phyloP scores from a whole-genome alignment of 2,329 filamentous ascomycete genomes.

The Ophiocordyceps sinensis region DNA sequence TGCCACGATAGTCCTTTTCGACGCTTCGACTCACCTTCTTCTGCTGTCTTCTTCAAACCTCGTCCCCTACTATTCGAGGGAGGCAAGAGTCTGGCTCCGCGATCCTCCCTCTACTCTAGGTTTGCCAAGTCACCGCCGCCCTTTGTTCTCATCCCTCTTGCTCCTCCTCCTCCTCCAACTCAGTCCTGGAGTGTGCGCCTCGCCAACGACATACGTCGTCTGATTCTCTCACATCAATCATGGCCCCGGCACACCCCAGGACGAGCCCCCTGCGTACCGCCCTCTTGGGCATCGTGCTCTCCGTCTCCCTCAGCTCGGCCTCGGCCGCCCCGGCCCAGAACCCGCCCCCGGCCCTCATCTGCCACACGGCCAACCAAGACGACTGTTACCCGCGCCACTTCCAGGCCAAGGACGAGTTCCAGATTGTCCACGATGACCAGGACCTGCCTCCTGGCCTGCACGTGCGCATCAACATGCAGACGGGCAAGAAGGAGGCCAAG shows the following conservation, averaged over 20 bases:
- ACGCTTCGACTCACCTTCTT: too few relatives aligned
- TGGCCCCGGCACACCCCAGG: not conserved
- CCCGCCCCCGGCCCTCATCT: slow-evolving; percentile 43
- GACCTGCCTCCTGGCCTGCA: slow-evolving; percentile 51
- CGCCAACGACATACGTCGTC: too few relatives aligned
- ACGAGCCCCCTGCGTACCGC: not conserved
- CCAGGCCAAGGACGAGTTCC: slow-evolving; percentile 49
- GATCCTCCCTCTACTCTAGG: too few relatives aligned
- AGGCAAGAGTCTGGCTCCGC: too few relatives aligned
- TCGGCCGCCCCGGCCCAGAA: slow-evolving; percentile 13
- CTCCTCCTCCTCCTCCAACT: not conserved
- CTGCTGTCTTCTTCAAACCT: too few relatives aligned
- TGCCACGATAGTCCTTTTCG: not conserved
- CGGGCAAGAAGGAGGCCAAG: slow-evolving; percentile 51
- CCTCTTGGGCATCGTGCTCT: slow-evolving; percentile 9
- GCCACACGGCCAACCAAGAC: slow-evolving; percentile 40
- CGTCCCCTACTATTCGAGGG: too few relatives aligned
- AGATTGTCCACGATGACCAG: slow-evolving; percentile 47
- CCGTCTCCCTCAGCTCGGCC: slow-evolving; percentile 11
- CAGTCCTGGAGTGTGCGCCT: too few relatives aligned
- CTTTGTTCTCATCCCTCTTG: not conserved
- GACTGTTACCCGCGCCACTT: slow-evolving; percentile 56
- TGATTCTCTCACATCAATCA: not conserved
- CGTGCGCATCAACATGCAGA: slow-evolving; percentile 49
- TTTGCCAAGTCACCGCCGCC: too few relatives aligned